Percentiles rank a stretch among this genome's conserved stretches.
Conservation (phyloP, 2,329 filamentous ascomycete species). For the Talaromyces rugulosus region DNA sequence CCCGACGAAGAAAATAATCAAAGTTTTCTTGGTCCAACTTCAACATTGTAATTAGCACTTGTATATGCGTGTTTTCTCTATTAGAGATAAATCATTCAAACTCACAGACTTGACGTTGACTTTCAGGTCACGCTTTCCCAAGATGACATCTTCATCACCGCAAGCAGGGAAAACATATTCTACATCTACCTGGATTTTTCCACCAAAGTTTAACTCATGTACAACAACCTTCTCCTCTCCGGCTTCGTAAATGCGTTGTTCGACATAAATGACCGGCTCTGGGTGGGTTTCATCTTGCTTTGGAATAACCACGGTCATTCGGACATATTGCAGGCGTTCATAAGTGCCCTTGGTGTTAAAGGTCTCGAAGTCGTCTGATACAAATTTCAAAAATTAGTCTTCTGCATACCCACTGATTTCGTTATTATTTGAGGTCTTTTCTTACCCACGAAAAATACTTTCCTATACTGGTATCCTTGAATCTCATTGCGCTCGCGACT, state of each 20-base stretch:
- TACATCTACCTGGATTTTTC: slow-evolving; percentile 10
- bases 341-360: background rate
- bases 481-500: slow-evolving; percentile 14
- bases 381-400: background rate
- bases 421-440: background rate
- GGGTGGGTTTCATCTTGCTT: slow-evolving; percentile 4
- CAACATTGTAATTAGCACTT: slow-evolving; percentile 3
- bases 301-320: slow-evolving; percentile 4
- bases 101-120: slow-evolving; percentile 15
- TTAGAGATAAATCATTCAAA: slow-evolving; percentile 3
- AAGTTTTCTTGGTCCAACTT: slow-evolving; percentile 15
- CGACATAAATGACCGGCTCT: slow-evolving; percentile 16
- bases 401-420: background rate
- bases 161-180: slow-evolving; percentile 17
- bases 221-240: slow-evolving; percentile 11
- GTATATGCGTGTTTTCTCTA: slow-evolving; percentile 1
- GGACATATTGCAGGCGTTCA: background rate
- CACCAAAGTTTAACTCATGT: slow-evolving; percentile 15
- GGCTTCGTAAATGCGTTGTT: slow-evolving; percentile 14
- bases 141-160: slow-evolving; percentile 15
- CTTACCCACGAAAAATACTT: slow-evolving; percentile 15
- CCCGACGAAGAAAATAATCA: slow-evolving; percentile 9
- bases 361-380: slow-evolving; percentile 5
- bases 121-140: slow-evolving; percentile 16
- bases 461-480: slow-evolving; percentile 15